Percentiles rank a stretch among this genome's conserved stretches.
Evolutionary conservation across 1,139 yeast species (phyloP).

Genomic region (Saccharomycopsis hybrid): DNA sequence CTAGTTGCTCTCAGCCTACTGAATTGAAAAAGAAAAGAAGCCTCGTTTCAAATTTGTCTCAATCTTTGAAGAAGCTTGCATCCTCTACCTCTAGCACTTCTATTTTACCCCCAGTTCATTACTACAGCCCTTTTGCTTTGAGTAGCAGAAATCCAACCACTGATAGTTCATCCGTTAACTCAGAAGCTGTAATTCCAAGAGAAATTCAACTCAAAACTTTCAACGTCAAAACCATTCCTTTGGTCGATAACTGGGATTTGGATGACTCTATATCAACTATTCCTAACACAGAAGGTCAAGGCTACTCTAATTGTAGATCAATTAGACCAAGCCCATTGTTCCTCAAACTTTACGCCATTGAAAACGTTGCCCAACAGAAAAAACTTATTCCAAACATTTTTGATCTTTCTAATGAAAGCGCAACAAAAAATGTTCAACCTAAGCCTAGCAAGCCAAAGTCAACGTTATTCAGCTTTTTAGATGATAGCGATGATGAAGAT

Average conservation of each 20-base stretch:
- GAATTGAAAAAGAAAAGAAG: neutral
- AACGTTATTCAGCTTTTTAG: conserved; percentile 25
- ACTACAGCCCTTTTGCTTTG: neutral
- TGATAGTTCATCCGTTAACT: too few relatives aligned
- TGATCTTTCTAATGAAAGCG: neutral
- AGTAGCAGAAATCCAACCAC: neutral
- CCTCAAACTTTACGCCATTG: conserved; percentile 22
- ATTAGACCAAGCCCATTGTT: conserved; percentile 16
- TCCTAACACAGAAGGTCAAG: neutral
- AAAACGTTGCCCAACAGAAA: conserved; percentile 22
- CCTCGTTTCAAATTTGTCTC: conserved; percentile 2
- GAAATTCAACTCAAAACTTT: conserved; percentile 14
- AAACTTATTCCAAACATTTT: conserved; percentile 20
- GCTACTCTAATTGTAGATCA: conserved; percentile 10
- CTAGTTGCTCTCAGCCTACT: neutral
- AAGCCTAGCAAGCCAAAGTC: conserved; percentile 1
- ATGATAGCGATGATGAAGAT: conserved; percentile 24
- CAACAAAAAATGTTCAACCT: neutral
- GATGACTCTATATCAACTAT: conserved; percentile 1
- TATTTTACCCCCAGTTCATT: neutral
- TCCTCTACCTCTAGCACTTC: neutral
- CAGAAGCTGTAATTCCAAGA: neutral
- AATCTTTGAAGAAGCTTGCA: conserved; percentile 4
- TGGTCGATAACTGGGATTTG: conserved; percentile 17
- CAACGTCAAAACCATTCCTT: conserved; percentile 13